These are phyloP conservation scores for Salix caprea DNA, from an alignment of 345 rosid species.

Conservation along the genomic window DNA sequence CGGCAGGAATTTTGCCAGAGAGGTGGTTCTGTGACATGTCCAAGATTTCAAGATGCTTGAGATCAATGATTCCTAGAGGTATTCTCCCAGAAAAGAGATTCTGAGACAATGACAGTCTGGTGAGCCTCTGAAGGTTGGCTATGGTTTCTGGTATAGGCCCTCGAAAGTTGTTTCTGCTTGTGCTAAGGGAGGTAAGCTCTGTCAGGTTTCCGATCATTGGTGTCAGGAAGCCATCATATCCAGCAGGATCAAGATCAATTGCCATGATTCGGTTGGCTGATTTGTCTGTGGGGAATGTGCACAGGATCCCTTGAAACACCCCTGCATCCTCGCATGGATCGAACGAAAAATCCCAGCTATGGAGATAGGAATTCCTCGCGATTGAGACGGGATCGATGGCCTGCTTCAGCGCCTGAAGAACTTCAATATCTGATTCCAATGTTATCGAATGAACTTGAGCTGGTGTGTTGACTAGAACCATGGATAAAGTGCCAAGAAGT, in stretches of 20 bases:
- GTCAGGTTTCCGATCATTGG: slow-evolving; percentile 45
- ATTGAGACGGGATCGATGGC: slow-evolving; percentile 49
- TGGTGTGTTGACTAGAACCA: not conserved
- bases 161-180: slow-evolving; percentile 43
- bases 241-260: slow-evolving; percentile 46
- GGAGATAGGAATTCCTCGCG: slow-evolving; percentile 35
- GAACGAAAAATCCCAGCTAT: slow-evolving; percentile 47
- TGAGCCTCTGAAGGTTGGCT: slow-evolving; percentile 39
- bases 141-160: slow-evolving; percentile 52
- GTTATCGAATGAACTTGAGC: slow-evolving; percentile 16
- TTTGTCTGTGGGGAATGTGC: slow-evolving; percentile 39
- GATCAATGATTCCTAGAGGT: slow-evolving; percentile 18
- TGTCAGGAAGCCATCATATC: slow-evolving; percentile 53
- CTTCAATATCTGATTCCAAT: slow-evolving; percentile 31
- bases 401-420: slow-evolving; percentile 32
- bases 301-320: slow-evolving; percentile 46
- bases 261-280: slow-evolving; percentile 35
- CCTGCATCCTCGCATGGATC: slow-evolving; percentile 51
- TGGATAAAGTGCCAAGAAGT: not conserved
- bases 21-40: slow-evolving; percentile 48
- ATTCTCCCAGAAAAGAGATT: slow-evolving; percentile 54
- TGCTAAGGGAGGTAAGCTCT: slow-evolving; percentile 43
- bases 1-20: slow-evolving; percentile 38
- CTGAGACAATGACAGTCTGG: slow-evolving; percentile 26
- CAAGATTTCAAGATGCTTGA: slow-evolving; percentile 31